phyloP scores from a whole-genome alignment of 2,329 filamentous ascomycete genomes.

The Botrytis pseudocinerea region DNA sequence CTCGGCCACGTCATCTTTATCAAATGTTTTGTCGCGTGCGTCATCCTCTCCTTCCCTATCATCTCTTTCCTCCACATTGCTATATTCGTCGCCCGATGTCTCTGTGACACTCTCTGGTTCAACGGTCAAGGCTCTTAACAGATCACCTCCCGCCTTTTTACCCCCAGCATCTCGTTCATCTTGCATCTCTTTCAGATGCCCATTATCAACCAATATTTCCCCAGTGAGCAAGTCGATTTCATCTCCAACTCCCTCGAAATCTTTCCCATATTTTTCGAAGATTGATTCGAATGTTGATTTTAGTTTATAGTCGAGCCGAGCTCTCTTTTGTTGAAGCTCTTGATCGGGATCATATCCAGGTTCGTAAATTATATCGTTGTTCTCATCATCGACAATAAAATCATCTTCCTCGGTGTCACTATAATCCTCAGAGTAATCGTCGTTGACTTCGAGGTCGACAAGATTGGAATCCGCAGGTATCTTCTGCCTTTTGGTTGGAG shows the following conservation, averaged over 20 bases:
- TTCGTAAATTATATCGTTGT: slow-evolving; percentile 26
- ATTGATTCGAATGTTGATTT: slow-evolving; percentile 86
- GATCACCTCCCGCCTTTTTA: slow-evolving; percentile 25
- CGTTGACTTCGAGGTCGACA: slow-evolving; percentile 28
- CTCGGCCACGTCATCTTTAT: slow-evolving; percentile 30
- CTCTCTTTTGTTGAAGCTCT: slow-evolving; percentile 61
- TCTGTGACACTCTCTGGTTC: slow-evolving; percentile 33
- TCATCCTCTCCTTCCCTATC: slow-evolving; percentile 25
- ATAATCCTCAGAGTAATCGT: slow-evolving; percentile 26
- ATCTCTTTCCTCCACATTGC: slow-evolving; percentile 39
- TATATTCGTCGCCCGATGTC: slow-evolving; percentile 35
- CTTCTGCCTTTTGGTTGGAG: slow-evolving; percentile 60
- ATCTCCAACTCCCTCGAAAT: slow-evolving; percentile 82
- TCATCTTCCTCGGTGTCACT: slow-evolving; percentile 27
- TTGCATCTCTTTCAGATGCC: slow-evolving; percentile 69
- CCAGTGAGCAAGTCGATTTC: slow-evolving; percentile 85
- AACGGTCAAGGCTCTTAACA: slow-evolving; percentile 38
- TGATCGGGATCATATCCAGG: slow-evolving; percentile 52
- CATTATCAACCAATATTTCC: slow-evolving; percentile 85
- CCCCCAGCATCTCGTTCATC: slow-evolving; percentile 54
- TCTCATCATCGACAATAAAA: slow-evolving; percentile 22
- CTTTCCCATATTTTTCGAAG: slow-evolving; percentile 81
- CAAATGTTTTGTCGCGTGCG: slow-evolving; percentile 33
- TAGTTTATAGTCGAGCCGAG: slow-evolving; percentile 67
- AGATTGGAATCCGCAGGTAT: slow-evolving; percentile 45